Base-by-base conservation (phyloP, 441 rosid genomes). In the Croton setiger region DNA sequence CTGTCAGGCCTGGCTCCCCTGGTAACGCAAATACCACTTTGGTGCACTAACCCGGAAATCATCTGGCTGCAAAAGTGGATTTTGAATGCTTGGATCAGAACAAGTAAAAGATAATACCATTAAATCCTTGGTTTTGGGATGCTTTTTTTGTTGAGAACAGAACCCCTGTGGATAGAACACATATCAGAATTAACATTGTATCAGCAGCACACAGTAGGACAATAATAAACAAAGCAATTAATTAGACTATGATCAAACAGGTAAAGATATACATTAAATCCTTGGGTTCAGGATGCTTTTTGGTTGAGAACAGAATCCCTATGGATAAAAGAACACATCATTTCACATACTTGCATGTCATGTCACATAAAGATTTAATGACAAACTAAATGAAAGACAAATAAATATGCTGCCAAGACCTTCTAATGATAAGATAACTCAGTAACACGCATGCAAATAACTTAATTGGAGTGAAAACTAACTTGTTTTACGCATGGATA, bases 1-100 rank as follows among this genome's bases (percentile, higher is more conserved):
- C 89, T 62, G 96, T 78, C 44, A 93, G 85, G 73, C 97, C 98
- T 67, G 97, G 90, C 79, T 93, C 86, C 47, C 97, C 92, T 12
- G 98, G 98, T 65, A 93, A 57, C 62, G 98, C 97, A 81, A 90
- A 93, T 64, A 90, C 88, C 63, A 87, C 64, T 80, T 90, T 43
- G 86, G 88, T 57, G 88, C 86, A 45, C 75, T 90, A 37, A 90
- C 83, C 96, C 97, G 88, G 82, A 88, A 93, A 72, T 93, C 97
- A 76, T 90, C 91, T 43, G 98, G 97, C 98, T 88, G 85, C 43
- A 76, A 72, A 77, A 36, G 62, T 36, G 17, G 36, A 68, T 57
- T 47, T 60, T 21, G 44, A 47, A 43, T n/a, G 41, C 33, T 68
- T 52, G 61, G 72, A 70, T 77, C 61, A 77, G 67, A 61, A 27